Conservation (phyloP, 2,329 filamentous ascomycete genomes). For the Orbilia ellipsospora region DNA sequence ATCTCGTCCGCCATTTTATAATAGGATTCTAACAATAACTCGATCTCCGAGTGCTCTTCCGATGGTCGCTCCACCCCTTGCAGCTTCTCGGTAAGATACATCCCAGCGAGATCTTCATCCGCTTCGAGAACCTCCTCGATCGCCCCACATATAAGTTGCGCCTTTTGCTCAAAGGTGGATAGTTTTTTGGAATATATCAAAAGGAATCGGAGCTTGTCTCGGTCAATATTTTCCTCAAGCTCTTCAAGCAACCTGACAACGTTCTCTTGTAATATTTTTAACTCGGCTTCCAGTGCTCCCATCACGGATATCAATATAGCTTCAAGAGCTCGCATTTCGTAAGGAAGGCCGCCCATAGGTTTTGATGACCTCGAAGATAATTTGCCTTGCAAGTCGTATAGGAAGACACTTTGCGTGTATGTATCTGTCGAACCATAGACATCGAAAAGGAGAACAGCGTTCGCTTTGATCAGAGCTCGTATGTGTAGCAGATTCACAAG, state of each 20-base stretch:
- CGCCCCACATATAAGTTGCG: slow-evolving; percentile 89
- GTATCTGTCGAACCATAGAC: slow-evolving; percentile 94
- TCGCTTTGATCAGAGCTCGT: slow-evolving; percentile 92
- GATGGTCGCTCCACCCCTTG: slow-evolving; percentile 77
- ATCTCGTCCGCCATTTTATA: slow-evolving; percentile 98
- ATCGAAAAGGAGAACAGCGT: slow-evolving; percentile 94
- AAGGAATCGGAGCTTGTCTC: slow-evolving; percentile 89
- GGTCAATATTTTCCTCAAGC: slow-evolving; percentile 94
- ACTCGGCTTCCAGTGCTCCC: slow-evolving; percentile 89
- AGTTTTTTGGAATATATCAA: slow-evolving; percentile 95
- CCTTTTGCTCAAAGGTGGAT: slow-evolving; percentile 97
- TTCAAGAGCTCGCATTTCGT: slow-evolving; percentile 96
- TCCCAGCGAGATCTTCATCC: slow-evolving; percentile 90
- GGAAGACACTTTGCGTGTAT: slow-evolving; percentile 95
- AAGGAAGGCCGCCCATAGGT: slow-evolving; percentile 77
- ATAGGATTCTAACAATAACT: slow-evolving; percentile 96
- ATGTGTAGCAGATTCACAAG: slow-evolving; percentile 96
- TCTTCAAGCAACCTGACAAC: slow-evolving; percentile 89
- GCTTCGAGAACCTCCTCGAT: slow-evolving; percentile 96
- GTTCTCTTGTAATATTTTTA: slow-evolving; percentile 90
- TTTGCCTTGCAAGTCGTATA: slow-evolving; percentile 96
- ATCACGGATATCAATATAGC: slow-evolving; percentile 95
- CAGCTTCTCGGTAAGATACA: slow-evolving; percentile 94
- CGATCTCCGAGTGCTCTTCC: slow-evolving; percentile 93
- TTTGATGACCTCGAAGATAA: slow-evolving; percentile 68